phyloP scores from a whole-genome alignment of 208 protist genomes.

The Lotmaria passim region DNA sequence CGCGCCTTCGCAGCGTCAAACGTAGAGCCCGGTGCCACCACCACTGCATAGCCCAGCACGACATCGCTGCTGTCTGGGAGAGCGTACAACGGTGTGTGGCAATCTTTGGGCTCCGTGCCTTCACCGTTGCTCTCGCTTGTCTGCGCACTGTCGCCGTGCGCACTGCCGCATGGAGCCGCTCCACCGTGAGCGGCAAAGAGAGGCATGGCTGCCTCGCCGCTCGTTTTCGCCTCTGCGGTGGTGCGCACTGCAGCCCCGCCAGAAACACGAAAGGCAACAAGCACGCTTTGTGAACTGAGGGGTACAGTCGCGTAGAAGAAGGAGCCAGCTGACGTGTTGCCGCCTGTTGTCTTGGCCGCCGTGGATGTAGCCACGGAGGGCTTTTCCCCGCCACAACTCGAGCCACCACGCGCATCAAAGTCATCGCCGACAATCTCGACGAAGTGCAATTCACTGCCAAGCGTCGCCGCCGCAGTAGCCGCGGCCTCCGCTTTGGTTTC shows the following conservation, averaged over 20 bases:
- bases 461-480: neutral
- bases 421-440: neutral
- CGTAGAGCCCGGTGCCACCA: conserved; percentile 47
- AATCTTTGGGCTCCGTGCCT: too few species aligned
- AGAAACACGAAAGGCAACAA: conserved; percentile 52
- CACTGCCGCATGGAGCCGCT: too few species aligned
- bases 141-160: neutral
- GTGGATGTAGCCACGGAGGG: too few species aligned
- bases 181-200: too few species aligned
- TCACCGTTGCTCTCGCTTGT: neutral
- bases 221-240: too few species aligned
- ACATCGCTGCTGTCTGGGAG: conserved; percentile 16
- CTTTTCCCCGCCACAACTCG: too few species aligned
- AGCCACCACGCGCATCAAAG: neutral
- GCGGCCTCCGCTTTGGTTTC: neutral
- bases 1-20: conserved; percentile 68
- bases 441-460: conserved; percentile 25
- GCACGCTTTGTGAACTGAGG: conserved; percentile 37
- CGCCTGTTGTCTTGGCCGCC: too few species aligned
- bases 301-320: conserved; percentile 40
- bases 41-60: conserved; percentile 65
- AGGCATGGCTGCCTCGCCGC: too few species aligned
- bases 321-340: neutral
- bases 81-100: neutral
- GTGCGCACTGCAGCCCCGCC: conserved; percentile 1